Percentiles rank a stretch among this genome's conserved stretches.
Conservation (phyloP, 257 asterid species). For the Solanum paucissectum region DNA sequence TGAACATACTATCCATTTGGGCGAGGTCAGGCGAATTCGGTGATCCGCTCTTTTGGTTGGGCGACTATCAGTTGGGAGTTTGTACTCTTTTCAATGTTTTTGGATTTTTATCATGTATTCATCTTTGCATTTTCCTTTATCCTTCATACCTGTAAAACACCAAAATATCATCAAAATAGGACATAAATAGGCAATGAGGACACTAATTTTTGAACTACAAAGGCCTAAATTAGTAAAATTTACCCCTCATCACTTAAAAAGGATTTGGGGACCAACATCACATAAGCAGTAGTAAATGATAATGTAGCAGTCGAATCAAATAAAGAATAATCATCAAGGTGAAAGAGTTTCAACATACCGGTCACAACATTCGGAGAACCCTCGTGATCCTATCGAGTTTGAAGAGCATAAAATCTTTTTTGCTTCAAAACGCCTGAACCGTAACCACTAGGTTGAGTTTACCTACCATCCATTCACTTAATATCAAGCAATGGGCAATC, state of each 20-base stretch:
- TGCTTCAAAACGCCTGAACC: background rate
- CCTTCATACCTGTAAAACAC: background rate
- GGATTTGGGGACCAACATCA: no score
- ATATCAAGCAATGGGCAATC: background rate
- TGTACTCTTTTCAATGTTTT: background rate
- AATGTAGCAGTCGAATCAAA: no score
- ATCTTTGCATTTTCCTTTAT: background rate
- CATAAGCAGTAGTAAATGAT: background rate
- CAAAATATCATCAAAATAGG: background rate
- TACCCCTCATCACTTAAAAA: background rate
- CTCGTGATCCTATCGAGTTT: background rate
- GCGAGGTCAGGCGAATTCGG: background rate
- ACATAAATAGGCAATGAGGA: background rate
- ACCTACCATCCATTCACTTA: background rate
- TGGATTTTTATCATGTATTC: background rate
- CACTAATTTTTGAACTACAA: background rate
- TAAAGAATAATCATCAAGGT: background rate
- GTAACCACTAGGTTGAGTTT: no score
- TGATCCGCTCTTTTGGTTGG: background rate
- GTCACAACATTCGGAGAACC: background rate
- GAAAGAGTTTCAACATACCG: background rate
- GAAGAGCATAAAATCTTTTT: background rate
- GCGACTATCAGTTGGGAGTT: background rate
- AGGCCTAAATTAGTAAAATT: no score
- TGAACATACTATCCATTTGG: no score